Percentiles rank a stretch among this genome's conserved stretches.
Evolutionary conservation across 75 land plant genomes (phyloP).

Genomic region (Selaginella tamariscina): DNA sequence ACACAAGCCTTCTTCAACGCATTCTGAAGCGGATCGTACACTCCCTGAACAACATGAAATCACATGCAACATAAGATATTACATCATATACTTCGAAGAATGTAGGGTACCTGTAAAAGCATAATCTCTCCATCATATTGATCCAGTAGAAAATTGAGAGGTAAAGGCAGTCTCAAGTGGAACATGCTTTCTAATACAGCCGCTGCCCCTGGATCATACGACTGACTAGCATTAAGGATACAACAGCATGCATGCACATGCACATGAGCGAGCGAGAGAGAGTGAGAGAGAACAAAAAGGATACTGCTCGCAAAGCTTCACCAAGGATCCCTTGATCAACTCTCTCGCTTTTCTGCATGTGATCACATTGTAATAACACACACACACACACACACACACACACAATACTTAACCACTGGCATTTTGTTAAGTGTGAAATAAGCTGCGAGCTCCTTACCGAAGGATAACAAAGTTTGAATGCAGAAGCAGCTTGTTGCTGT

Average conservation of each 20-base stretch:
- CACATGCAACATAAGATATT: background rate
- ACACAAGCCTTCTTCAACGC: slow-evolving; percentile 30
- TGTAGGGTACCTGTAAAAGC: slow-evolving; percentile 49
- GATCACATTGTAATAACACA: background rate
- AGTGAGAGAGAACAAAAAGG: slow-evolving; percentile 23
- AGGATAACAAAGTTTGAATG: background rate
- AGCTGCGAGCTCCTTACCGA: background rate
- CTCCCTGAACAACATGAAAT: slow-evolving; percentile 35
- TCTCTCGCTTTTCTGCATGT: slow-evolving; percentile 47
- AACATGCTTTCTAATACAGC: slow-evolving; percentile 61
- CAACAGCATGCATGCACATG: background rate
- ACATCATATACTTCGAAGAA: background rate
- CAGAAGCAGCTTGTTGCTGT: background rate
- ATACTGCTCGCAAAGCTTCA: slow-evolving; percentile 78
- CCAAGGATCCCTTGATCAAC: slow-evolving; percentile 56
- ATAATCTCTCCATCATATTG: slow-evolving; percentile 43
- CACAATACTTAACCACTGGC: too few species aligned
- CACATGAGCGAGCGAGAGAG: background rate
- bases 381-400: too few species aligned
- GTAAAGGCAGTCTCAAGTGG: slow-evolving; percentile 50
- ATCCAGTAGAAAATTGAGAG: slow-evolving; percentile 69
- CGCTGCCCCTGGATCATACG: slow-evolving; percentile 69
- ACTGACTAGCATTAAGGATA: slow-evolving; percentile 40
- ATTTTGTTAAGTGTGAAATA: too few species aligned
- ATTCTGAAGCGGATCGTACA: slow-evolving; percentile 59